Percentiles rank a stretch among this genome's conserved stretches.
phyloP scores from a whole-genome alignment of 1,284 basidiomycete genomes.

The Microbotryum intermedium region DNA sequence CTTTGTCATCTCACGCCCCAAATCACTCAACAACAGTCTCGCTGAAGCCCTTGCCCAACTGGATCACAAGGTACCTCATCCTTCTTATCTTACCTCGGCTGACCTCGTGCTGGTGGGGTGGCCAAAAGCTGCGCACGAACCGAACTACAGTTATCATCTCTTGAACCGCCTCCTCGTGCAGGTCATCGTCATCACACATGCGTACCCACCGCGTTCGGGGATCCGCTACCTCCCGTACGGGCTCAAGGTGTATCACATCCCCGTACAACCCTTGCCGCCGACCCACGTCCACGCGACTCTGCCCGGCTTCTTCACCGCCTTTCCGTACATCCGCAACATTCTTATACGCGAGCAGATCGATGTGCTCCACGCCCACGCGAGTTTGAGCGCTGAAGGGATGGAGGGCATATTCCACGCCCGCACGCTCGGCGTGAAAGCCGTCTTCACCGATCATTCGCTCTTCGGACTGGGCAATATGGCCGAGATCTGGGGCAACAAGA shows the following conservation, averaged over 20 bases:
- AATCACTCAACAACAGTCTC: constrained; percentile 39
- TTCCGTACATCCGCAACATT: constrained; percentile 85
- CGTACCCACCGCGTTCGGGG: constrained; percentile 75
- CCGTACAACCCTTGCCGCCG: constrained; percentile 68
- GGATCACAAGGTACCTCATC: constrained; percentile 65
- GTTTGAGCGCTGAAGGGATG: constrained; percentile 79
- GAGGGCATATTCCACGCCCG: constrained; percentile 86
- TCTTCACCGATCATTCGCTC: constrained; percentile 94
- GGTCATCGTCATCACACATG: constrained; percentile 93
- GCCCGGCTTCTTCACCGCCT: constrained; percentile 85
- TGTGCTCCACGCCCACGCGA: constrained; percentile 86
- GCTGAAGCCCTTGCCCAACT: constrained; percentile 69
- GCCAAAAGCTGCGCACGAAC: constrained; percentile 2
- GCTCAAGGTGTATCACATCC: constrained; percentile 91
- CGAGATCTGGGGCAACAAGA: constrained; percentile 92
- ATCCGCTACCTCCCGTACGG: constrained; percentile 74
- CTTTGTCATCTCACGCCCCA: too few species aligned
- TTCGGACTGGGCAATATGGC: constrained; percentile 95
- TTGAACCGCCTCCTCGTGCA: constrained; percentile 36
- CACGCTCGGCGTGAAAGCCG: constrained; percentile 64
- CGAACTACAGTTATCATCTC: not conserved
- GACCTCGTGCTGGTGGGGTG: not conserved
- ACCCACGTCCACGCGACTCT: constrained; percentile 70
- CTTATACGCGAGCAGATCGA: constrained; percentile 77
- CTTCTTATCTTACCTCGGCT: not conserved